Percentiles rank a stretch among this genome's conserved stretches.
These are phyloP conservation scores for Microbotryum silenes-acaulis DNA, from an alignment of 1,284 basidiomycete species.

Conservation along the genomic window DNA sequence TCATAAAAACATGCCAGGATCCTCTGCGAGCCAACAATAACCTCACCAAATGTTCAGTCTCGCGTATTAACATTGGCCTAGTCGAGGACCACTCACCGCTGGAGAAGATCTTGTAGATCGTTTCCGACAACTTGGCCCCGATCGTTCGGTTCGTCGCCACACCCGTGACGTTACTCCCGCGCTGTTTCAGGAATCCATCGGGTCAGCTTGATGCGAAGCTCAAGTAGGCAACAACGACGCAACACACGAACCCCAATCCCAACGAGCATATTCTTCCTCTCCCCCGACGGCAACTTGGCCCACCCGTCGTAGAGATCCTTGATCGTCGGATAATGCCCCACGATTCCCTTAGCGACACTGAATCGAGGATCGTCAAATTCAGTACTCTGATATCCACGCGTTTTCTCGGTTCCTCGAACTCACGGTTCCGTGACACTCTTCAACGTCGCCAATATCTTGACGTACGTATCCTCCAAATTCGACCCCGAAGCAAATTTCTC, in stretches of 20 bases:
- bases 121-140: constrained; percentile 21
- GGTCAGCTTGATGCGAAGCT: too few relatives aligned
- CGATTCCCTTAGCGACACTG: constrained; percentile 25
- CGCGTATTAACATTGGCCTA: not conserved
- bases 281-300: constrained; percentile 3
- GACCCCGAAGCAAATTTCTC: constrained; percentile 24
- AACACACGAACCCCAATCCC: constrained; percentile 24
- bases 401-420: too few relatives aligned
- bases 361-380: too few relatives aligned
- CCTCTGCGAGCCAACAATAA: constrained; percentile 3
- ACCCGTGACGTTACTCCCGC: constrained; percentile 26
- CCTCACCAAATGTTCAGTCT: not conserved
- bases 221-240: too few relatives aligned
- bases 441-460: constrained; percentile 30
- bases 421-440: constrained; percentile 23
- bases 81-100: constrained; percentile 14
- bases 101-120: constrained; percentile 26
- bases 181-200: constrained; percentile 4
- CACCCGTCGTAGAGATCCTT: constrained; percentile 23
- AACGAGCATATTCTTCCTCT: constrained; percentile 21
- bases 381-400: too few relatives aligned
- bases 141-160: constrained; percentile 29
- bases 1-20: constrained; percentile 16
- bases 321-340: constrained; percentile 27
- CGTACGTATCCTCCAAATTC: constrained; percentile 27